A percentile compares a stretch with the other conserved stretches of the same genome.
phyloP scores from a whole-genome alignment of 805 yeast genomes.

The Cyberlindnera sargentensis region DNA sequence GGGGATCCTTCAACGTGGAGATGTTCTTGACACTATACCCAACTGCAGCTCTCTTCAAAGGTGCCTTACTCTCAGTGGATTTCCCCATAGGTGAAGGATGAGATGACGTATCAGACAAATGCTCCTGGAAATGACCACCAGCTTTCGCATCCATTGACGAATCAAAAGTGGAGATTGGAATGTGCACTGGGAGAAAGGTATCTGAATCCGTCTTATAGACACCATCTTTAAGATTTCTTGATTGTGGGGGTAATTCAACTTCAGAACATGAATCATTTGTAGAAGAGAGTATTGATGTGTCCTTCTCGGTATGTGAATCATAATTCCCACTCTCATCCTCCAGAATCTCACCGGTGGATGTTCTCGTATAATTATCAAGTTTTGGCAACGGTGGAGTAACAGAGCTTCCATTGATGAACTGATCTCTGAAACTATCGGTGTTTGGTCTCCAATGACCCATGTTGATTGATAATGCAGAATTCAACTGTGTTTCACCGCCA shows the following conservation, averaged over 20 bases:
- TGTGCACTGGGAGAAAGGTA: conserved; percentile 18
- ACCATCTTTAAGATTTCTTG: conserved; percentile 7
- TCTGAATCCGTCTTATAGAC: conserved; percentile 20
- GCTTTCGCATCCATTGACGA: neutral
- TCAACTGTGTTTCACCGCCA: conserved; percentile 9
- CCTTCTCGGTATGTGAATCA: neutral
- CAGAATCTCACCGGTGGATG: conserved; percentile 22
- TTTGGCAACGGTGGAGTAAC: conserved; percentile 27
- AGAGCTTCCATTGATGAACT: conserved; percentile 33
- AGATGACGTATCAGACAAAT: conserved; percentile 1
- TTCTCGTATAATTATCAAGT: conserved; percentile 26
- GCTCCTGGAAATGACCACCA: conserved; percentile 10
- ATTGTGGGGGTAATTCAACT: neutral
- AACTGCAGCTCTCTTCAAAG: conserved; percentile 2
- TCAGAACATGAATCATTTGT: no score
- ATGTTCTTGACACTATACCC: conserved; percentile 34
- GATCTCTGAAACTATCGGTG: conserved; percentile 41
- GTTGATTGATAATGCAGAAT: conserved; percentile 29
- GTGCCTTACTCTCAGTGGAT: conserved; percentile 1
- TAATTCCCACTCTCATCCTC: conserved; percentile 14
- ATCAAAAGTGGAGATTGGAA: conserved; percentile 13
- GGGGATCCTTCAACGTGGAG: conserved; percentile 33
- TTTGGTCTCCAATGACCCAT: conserved; percentile 57
- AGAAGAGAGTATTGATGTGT: conserved; percentile 13
- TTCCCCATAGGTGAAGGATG: neutral